These are phyloP conservation scores for Cornus suecica DNA, from an alignment of 148 eudicot species.

Conservation along the genomic window DNA sequence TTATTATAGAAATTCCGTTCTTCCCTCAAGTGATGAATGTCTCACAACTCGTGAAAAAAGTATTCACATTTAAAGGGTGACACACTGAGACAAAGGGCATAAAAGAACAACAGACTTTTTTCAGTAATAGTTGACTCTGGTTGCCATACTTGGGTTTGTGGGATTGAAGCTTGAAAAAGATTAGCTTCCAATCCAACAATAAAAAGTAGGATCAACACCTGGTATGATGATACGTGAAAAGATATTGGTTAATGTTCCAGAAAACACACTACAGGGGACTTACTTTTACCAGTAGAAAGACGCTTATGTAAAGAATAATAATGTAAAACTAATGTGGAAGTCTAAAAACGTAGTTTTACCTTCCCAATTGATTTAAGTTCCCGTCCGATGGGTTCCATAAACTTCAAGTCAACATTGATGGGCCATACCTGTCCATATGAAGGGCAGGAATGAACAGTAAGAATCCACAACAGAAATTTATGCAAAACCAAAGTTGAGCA, in stretches of 20 bases:
- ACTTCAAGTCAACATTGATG: slow-evolving; percentile 74
- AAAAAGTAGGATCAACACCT: neutral
- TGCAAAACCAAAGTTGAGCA: neutral
- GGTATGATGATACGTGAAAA: neutral
- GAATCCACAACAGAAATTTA: neutral
- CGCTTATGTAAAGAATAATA: too few species aligned
- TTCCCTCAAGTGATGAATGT: neutral
- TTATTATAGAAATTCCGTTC: too few species aligned
- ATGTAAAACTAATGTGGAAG: neutral
- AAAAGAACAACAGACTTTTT: neutral
- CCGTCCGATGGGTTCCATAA: slow-evolving; percentile 86
- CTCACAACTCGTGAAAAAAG: neutral
- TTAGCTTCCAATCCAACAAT: neutral
- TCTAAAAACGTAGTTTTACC: slow-evolving; percentile 33
- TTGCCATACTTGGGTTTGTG: neutral
- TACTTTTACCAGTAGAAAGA: neutral
- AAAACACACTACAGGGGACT: neutral
- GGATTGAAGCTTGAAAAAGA: neutral
- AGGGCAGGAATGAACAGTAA: neutral
- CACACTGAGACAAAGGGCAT: neutral
- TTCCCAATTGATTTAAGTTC: slow-evolving; percentile 78
- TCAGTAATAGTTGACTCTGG: neutral
- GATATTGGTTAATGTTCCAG: neutral
- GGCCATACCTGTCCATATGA: slow-evolving; percentile 74
- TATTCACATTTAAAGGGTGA: neutral